A percentile compares a stretch with the other conserved stretches of the same genome.
phyloP scores from a whole-genome alignment of 148 eudicot genomes.

The Nepenthes gracilis region DNA sequence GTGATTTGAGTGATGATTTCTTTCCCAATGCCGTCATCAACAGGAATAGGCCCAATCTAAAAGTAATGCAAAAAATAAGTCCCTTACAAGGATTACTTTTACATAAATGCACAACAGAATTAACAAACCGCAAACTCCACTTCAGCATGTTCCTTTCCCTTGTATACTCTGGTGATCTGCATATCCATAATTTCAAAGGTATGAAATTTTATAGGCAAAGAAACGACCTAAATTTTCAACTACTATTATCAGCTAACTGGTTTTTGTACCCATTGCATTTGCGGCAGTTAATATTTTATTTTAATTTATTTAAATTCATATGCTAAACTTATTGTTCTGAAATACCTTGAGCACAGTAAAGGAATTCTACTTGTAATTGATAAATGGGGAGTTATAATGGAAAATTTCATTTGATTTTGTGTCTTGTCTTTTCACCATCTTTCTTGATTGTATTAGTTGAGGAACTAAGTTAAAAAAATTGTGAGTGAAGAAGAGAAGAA shows the following conservation, averaged over 20 bases:
- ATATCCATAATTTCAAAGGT: slow-evolving; percentile 5
- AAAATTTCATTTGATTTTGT: no score
- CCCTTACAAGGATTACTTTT: not conserved
- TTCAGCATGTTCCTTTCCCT: slow-evolving; percentile 69
- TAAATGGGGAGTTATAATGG: no score
- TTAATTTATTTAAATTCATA: no score
- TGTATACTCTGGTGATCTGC: slow-evolving; percentile 71
- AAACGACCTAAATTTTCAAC: not conserved
- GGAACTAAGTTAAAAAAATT: no score
- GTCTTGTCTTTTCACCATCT: no score
- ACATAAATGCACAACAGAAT: slow-evolving; percentile 5
- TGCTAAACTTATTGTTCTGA: no score
- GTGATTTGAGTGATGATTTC: slow-evolving; percentile 48
- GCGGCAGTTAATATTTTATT: no score
- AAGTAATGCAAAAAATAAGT: slow-evolving; percentile 10
- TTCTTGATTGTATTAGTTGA: no score
- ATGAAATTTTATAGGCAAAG: not conserved
- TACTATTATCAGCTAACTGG: not conserved
- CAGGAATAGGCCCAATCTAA: slow-evolving; percentile 74
- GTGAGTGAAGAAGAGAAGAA: no score
- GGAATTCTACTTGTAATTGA: no score
- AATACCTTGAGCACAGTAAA: no score
- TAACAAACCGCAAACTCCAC: slow-evolving; percentile 58
- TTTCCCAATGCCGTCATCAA: slow-evolving; percentile 59
- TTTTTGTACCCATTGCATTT: no score